Base-by-base conservation (phyloP, 2,329 filamentous ascomycete species). In the Xylaria multiplex region DNA sequence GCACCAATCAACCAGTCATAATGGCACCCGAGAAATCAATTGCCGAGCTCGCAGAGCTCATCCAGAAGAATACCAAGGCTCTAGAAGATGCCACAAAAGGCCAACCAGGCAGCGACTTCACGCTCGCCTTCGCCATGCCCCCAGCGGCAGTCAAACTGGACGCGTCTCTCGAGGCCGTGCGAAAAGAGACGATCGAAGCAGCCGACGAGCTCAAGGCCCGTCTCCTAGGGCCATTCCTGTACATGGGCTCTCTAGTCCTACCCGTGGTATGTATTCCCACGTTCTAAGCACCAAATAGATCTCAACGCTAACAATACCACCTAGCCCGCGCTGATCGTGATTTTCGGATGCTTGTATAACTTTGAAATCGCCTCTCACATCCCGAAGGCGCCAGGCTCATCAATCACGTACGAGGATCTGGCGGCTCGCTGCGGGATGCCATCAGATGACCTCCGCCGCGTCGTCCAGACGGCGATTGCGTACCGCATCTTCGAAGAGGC, bases 401-500 rank as follows among this genome's bases (percentile, higher is more conserved):
- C 65, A 11, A 66, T 70, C n/a, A 70, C 67, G 0, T 70, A 70
- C 48, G 54, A 61, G 1, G 59, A 49, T 16, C 65, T 69, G 6
- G 62, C 59, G 1, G 6, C 35, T 11, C 40, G 24, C 22, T 50
- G 61, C 61, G 65, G 61, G 6, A 69, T 75, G 19, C 66, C 73
- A 0, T 62, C 68, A 14, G 72, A 74, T 22, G 72, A 75, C 40
- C 52, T 62, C 16, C 70, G 71, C 7, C 74, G 72, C 32, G 59
- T 75, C 1, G 22, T 75, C 9, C 74, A 75, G 48, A 62, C 69
- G 9, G 74, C 73, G 2, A 65, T 71, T 32, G 61, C 72, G 13
- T 72, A 72, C 50, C 73, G 71, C 46, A 37, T 75, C 58, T 76
- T 76, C 58, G 71, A 72, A n/a, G 74, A 75, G 56, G 69, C 42